phyloP scores from a whole-genome alignment of 2,329 filamentous ascomycete species.

The Aspergillus brasiliensis region DNA sequence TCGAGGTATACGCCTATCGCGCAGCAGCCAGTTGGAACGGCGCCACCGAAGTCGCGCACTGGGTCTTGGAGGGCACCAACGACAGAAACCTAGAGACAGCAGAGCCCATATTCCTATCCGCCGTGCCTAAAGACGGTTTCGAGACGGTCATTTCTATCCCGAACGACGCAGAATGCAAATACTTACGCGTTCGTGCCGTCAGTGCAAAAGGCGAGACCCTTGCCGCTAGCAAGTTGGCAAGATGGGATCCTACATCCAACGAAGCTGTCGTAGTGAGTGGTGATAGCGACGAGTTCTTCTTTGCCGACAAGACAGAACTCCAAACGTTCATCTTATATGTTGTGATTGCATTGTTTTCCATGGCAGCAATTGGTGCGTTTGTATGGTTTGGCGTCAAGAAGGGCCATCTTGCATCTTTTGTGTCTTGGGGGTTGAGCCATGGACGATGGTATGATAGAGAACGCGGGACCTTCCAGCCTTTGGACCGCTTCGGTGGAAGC shows the following conservation, averaged over 20 bases:
- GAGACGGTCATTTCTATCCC: slow-evolving; percentile 32
- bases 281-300: not conserved
- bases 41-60: slow-evolving; percentile 37
- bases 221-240: slow-evolving; percentile 18
- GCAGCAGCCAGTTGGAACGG: slow-evolving; percentile 40
- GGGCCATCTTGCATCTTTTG: not conserved
- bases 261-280: slow-evolving; percentile 18
- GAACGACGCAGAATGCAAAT: slow-evolving; percentile 4
- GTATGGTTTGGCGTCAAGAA: slow-evolving; percentile 1
- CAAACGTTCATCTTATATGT: slow-evolving; percentile 7
- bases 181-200: slow-evolving; percentile 26
- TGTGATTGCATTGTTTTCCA: slow-evolving; percentile 4
- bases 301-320: not conserved
- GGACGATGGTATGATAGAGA: not conserved
- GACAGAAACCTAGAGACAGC: slow-evolving; percentile 1
- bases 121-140: slow-evolving; percentile 29
- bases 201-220: slow-evolving; percentile 24
- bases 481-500: slow-evolving; percentile 9
- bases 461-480: slow-evolving; percentile 8
- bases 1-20: slow-evolving; percentile 22
- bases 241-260: slow-evolving; percentile 23
- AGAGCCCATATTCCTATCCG: slow-evolving; percentile 22
- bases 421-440: not conserved
- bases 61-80: slow-evolving; percentile 29
- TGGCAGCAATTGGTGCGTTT: not conserved